Evolutionary conservation across 441 rosid species (phyloP).

Genomic region (Lagerstroemia fauriei): DNA sequence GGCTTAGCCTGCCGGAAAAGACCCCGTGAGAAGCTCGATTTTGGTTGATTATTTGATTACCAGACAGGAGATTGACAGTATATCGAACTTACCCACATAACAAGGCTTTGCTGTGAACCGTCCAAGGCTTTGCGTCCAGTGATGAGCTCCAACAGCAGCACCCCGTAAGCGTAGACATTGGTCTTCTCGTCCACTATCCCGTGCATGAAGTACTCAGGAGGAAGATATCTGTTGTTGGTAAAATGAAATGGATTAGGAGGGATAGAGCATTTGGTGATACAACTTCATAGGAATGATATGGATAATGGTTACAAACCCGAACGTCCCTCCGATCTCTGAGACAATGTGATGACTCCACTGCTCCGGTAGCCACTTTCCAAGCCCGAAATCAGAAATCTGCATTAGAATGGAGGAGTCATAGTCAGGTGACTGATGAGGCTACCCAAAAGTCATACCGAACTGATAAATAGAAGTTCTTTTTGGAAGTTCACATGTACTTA

Average conservation of each 20-base stretch:
- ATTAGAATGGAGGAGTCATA: background rate
- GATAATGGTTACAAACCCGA: constrained; percentile 56
- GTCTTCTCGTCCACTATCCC: constrained; percentile 90
- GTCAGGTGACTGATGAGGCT: background rate
- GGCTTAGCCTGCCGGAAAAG: constrained; percentile 68
- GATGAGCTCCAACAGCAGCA: constrained; percentile 70
- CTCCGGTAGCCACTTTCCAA: constrained; percentile 89
- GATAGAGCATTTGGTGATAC: background rate
- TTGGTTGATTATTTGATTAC: background rate
- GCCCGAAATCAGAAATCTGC: constrained; percentile 92
- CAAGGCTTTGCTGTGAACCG: constrained; percentile 76
- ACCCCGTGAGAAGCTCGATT: background rate
- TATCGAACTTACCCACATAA: constrained; percentile 73
- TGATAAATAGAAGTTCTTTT: background rate
- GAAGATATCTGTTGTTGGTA: constrained; percentile 60
- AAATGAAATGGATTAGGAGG: background rate
- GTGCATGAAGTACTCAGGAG: constrained; percentile 92
- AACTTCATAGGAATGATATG: background rate
- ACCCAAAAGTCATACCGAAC: background rate
- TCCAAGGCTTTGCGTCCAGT: constrained; percentile 82
- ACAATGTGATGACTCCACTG: constrained; percentile 88
- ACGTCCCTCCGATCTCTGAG: constrained; percentile 83
- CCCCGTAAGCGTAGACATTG: constrained; percentile 87
- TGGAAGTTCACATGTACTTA: background rate
- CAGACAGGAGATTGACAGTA: background rate